Evolutionary conservation across 805 yeast species (phyloP).

Genomic region (Zygoascus bituminiphila): DNA sequence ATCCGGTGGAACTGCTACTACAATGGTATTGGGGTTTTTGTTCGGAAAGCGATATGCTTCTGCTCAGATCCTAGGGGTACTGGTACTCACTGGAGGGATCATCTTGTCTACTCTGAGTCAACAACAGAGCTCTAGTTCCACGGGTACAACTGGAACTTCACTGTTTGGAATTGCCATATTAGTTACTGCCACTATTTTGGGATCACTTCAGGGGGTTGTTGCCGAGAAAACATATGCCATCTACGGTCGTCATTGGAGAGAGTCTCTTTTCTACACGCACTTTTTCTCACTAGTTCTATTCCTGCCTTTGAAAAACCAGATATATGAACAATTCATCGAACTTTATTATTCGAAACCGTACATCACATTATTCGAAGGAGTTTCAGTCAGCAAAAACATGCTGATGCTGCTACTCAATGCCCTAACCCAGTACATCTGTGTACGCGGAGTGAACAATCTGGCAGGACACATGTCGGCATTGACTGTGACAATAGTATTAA

Average conservation of each 20-base stretch:
- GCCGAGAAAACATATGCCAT: conserved; percentile 41
- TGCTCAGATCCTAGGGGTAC: conserved; percentile 43
- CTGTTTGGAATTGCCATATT: conserved; percentile 37
- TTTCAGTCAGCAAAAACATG: conserved; percentile 22
- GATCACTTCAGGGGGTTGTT: conserved; percentile 51
- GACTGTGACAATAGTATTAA: conserved; percentile 52
- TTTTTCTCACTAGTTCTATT: conserved; percentile 49
- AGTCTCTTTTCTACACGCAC: conserved; percentile 55
- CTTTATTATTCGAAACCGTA: conserved; percentile 18
- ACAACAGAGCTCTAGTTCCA: not conserved
- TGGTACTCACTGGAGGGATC: conserved; percentile 48
- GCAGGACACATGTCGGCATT: conserved; percentile 53
- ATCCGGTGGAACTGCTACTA: conserved; percentile 54
- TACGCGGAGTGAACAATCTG: conserved; percentile 57
- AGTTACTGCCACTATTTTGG: conserved; percentile 40
- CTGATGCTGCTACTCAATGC: conserved; percentile 36
- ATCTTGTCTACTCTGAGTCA: conserved; percentile 31
- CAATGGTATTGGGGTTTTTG: conserved; percentile 48
- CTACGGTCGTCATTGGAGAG: conserved; percentile 59
- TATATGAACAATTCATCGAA: conserved; percentile 27
- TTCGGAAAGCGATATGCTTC: conserved; percentile 40
- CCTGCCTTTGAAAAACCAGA: conserved; percentile 29
- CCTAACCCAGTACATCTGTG: conserved; percentile 52
- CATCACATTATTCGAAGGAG: conserved; percentile 11
- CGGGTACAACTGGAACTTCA: conserved; percentile 9